Percentiles rank a stretch among this genome's conserved stretches.
These are phyloP conservation scores for Azolla pinnata DNA, from an alignment of 75 land plant genomes.

Conservation along the genomic window DNA sequence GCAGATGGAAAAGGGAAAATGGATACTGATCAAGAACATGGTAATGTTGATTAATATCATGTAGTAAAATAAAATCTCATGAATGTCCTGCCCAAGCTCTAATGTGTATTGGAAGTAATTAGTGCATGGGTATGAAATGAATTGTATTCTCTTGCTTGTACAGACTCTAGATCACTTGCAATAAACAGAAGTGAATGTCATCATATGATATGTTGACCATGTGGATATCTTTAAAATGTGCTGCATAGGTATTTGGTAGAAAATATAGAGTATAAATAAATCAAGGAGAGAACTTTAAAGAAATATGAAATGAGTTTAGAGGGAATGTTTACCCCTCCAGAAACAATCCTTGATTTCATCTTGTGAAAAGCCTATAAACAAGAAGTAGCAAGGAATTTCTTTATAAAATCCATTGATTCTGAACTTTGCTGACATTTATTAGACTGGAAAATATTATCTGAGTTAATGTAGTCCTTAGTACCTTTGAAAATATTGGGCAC, in stretches of 20 bases:
- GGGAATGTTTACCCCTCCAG: constrained; percentile 29
- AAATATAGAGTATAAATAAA: too few species aligned
- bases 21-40: too few species aligned
- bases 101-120: too few species aligned
- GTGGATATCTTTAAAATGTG: too few species aligned
- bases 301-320: too few species aligned
- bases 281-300: too few species aligned
- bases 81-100: too few species aligned
- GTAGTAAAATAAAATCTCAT: too few species aligned
- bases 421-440: too few species aligned
- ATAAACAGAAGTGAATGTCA: not conserved
- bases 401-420: not conserved
- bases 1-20: constrained; percentile 8
- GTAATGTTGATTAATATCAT: too few species aligned
- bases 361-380: constrained; percentile 18
- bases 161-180: not conserved
- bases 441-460: not conserved
- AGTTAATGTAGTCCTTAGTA: constrained; percentile 5
- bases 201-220: not conserved
- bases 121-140: too few species aligned
- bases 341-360: constrained; percentile 40
- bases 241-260: too few species aligned
- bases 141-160: not conserved
- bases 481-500: constrained; percentile 53
- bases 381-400: not conserved